Evolutionary conservation across 2,329 filamentous ascomycete species (phyloP), one percentile per base, ranked within the genome.

Genomic region (Ascochyta lentis): DNA sequence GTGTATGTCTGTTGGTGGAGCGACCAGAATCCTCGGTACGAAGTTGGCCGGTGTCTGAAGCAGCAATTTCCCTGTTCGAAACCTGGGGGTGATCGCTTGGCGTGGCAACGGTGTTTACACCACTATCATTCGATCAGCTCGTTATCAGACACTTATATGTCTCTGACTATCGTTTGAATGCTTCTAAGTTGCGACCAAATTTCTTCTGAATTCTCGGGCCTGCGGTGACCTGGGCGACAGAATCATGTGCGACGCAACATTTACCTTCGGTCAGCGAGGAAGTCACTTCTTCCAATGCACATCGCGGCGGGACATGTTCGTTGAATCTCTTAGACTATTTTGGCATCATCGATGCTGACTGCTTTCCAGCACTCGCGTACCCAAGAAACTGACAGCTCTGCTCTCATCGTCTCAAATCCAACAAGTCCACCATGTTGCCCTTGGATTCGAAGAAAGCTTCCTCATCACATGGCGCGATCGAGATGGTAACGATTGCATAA

Each of bases 261-360:
- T 73, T 45, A 57, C 72, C 13, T 72, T 75, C 52, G 70, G 72
- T 43, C 72, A 75, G 51, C 63, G 69, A n/a, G 72, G 72, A 29
- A 66, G 61, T 57, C 70, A 74, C 49, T 73, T 67, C 59, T 69
- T 73, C 34, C 69, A 73, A 51, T 69, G 70, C 52, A 58, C 70
- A 12, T 72, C 70, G 6, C 57, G 44, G 39, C 54, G 48, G 41
- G 68, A 73, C 35, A 43, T 63, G 72, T 75, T 67, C 13, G 72
- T 43, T 22, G 22, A 10, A 10, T 8, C 7, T 15, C 29, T 31
- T 15, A 5, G 7, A 41, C 27, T 27, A 16, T 16, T 13, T 15
- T 23, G 22, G 22, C 6, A 6, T 6, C 7, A 10, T 13, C 4
- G 12, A 31, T 26, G 7, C 31, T 49, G 26, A 59, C 27, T 35